phyloP scores from a whole-genome alignment of 306 rosid species.

The Vicia sativa region DNA sequence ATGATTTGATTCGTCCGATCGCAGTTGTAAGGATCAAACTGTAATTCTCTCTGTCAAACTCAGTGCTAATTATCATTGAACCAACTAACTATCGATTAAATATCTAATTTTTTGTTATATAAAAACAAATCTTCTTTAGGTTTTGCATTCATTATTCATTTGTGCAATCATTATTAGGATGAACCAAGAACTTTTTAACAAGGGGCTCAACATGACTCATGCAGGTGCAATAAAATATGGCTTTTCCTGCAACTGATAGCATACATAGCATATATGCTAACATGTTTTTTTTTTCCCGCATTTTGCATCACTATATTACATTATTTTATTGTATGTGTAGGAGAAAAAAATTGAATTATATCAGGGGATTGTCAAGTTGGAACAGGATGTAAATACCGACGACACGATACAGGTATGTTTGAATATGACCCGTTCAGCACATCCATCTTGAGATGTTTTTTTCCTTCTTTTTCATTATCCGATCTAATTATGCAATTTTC shows the following conservation, averaged over 20 bases:
- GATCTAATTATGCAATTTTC: slow-evolving; percentile 48
- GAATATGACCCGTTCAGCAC: slow-evolving; percentile 20
- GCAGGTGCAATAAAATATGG: slow-evolving; percentile 57
- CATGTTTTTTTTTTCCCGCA: slow-evolving; percentile 28
- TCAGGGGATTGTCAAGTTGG: slow-evolving; percentile 84
- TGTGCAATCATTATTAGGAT: no score
- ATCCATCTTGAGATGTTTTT: slow-evolving; percentile 30
- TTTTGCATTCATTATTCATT: neutral
- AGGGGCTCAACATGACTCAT: neutral
- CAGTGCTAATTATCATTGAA: no score
- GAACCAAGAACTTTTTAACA: neutral
- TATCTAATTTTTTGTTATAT: neutral
- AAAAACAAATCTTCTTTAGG: neutral
- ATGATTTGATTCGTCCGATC: no score
- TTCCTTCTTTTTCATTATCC: slow-evolving; percentile 36
- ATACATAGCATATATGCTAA: slow-evolving; percentile 23
- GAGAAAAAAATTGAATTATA: slow-evolving; percentile 95
- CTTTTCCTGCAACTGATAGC: no score
- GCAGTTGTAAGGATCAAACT: no score
- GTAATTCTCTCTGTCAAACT: no score
- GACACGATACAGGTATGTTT: slow-evolving; percentile 70
- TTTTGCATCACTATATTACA: slow-evolving; percentile 27
- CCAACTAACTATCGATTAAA: no score
- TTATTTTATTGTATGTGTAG: slow-evolving; percentile 45
- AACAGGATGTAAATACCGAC: slow-evolving; percentile 66